phyloP scores from a whole-genome alignment of 2,329 filamentous ascomycete species.

The Exophiala bonariae region DNA sequence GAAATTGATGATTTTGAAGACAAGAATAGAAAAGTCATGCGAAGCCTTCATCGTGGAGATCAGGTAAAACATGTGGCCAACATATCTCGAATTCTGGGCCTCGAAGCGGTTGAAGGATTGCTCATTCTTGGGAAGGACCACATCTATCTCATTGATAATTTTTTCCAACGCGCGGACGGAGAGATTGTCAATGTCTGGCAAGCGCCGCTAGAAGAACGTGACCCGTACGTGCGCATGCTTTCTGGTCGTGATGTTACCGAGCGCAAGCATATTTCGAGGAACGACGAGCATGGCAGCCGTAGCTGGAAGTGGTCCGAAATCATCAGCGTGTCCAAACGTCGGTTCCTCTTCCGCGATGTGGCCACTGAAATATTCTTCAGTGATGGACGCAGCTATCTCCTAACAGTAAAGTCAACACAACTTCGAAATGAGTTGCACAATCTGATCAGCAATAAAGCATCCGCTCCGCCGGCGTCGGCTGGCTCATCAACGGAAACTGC shows the following conservation, averaged over 20 bases:
- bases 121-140: slow-evolving; percentile 89
- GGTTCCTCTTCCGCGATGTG: slow-evolving; percentile 93
- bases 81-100: slow-evolving; percentile 86
- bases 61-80: slow-evolving; percentile 94
- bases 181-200: slow-evolving; percentile 98
- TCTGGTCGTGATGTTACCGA: slow-evolving; percentile 70
- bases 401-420: slow-evolving; percentile 75
- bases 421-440: slow-evolving; percentile 78
- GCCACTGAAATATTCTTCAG: slow-evolving; percentile 97
- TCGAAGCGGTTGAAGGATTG: slow-evolving; percentile 91
- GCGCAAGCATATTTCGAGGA: slow-evolving; percentile 47
- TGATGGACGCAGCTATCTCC: slow-evolving; percentile 89
- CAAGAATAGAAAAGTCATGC: slow-evolving; percentile 97
- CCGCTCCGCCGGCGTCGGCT: slow-evolving; percentile 57
- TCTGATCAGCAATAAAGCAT: slow-evolving; percentile 75
- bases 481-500: slow-evolving; percentile 79
- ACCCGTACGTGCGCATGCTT: slow-evolving; percentile 93
- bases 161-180: slow-evolving; percentile 90
- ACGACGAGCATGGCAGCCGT: slow-evolving; percentile 74
- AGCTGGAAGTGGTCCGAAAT: slow-evolving; percentile 95
- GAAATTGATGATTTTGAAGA: slow-evolving; percentile 87
- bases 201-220: slow-evolving; percentile 85
- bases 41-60: slow-evolving; percentile 85
- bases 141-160: slow-evolving; percentile 92
- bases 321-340: slow-evolving; percentile 91